Conservation (phyloP, 225 moss, liverwort and hornwort species). For the Rhytidiadelphus loreus region DNA sequence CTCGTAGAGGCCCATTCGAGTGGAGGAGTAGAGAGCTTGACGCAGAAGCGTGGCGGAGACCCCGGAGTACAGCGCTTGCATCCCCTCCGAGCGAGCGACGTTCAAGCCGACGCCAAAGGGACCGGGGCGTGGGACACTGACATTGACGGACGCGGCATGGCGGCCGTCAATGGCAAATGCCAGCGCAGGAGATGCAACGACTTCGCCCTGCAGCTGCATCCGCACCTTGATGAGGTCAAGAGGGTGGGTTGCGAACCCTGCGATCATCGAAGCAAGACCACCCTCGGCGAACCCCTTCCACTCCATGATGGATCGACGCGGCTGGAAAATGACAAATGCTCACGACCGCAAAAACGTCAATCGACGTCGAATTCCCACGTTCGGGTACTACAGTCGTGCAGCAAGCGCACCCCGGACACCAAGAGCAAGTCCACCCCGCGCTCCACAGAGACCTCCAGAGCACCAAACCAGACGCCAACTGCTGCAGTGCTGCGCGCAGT, state of each 20-base stretch:
- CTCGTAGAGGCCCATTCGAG: constrained; percentile 66
- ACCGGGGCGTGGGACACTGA: not conserved
- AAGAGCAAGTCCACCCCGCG: constrained; percentile 26
- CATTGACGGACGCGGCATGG: not conserved
- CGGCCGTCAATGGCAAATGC: constrained; percentile 28
- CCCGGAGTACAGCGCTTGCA: constrained; percentile 63
- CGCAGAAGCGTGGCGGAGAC: constrained; percentile 68
- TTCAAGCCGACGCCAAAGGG: constrained; percentile 39
- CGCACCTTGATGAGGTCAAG: constrained; percentile 84
- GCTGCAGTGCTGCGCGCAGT: constrained; percentile 28
- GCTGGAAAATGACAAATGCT: not conserved
- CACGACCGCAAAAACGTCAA: not conserved
- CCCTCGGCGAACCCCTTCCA: constrained; percentile 84
- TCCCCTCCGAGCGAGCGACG: constrained; percentile 58
- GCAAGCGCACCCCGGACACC: constrained; percentile 19
- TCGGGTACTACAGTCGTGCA: constrained; percentile 32
- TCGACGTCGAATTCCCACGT: constrained; percentile 38
- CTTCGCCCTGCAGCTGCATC: constrained; percentile 76
- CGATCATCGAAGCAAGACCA: constrained; percentile 70
- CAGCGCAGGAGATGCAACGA: constrained; percentile 10
- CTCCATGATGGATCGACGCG: constrained; percentile 9
- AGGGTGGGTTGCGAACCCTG: constrained; percentile 69
- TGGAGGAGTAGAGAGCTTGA: constrained; percentile 69
- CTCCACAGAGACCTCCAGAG: constrained; percentile 5
- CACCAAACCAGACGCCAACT: constrained; percentile 12